Base-by-base conservation (phyloP, 1,284 basidiomycete species). In the Kwoniella shivajii region DNA sequence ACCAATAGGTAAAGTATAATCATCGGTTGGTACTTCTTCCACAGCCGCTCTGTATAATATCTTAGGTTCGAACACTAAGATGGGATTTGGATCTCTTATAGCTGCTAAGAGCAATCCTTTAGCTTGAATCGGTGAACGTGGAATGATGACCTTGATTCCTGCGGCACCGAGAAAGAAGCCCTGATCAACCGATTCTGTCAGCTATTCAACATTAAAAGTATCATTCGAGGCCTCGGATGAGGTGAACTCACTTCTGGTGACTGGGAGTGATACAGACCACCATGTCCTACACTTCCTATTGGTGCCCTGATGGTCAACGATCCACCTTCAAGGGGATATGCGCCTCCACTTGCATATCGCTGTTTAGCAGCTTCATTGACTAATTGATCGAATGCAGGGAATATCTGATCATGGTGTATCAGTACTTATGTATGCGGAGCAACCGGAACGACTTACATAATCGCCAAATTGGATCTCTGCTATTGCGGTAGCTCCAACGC, bases 281-380 rank as follows among this genome's bases (percentile, higher is more conserved):
- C 92, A 72, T 95, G 92, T 0, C 92, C 92, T 66, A 95, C 92
- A 13, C 89, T 86, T 86, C 92, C 92, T 16, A 87, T 87, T 1
- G 92, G 92, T 13, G 89, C 87, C 9, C 93, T 86, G 50, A 97
- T 85, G 0, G 94, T 97, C 39, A 97, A 80, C 1, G 85, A 86
- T 10, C 94, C 93, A 5, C 87, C 89, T 1, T 56, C 46, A 3
- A 68, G 65, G 5, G 75, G 73, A 77, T 86, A 95, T 52, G 85
- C 82, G 0, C 92, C 91, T 18, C 90, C 91, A 13, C 90, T 91
- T 14, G 92, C 88, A 73, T 92, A 97, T 44, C 90, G 84, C 67
- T 89, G 87, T 78, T 97, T 97, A 37, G 94, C 92, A 1, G 92
- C 93, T 79, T 97, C 93, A 68, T 96, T 97, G 45, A 97, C 92